Conservation (phyloP, 2,329 filamentous ascomycete genomes). For the Pseudogymnoascus sp. region DNA sequence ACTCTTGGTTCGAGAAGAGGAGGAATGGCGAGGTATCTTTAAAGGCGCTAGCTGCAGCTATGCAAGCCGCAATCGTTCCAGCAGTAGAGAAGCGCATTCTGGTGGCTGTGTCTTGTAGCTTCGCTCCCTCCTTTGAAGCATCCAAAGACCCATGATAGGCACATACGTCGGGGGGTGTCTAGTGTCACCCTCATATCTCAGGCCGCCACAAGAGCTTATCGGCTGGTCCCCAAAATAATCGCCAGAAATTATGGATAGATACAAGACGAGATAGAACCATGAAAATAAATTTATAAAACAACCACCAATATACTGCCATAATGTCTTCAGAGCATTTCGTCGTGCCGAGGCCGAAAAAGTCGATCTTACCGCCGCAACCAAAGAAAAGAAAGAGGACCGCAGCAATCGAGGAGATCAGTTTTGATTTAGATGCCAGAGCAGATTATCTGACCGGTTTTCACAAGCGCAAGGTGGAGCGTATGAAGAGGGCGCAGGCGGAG, state of each 20-base stretch:
- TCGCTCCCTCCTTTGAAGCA: neutral
- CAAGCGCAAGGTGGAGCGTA: conserved; percentile 83
- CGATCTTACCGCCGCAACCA: conserved; percentile 46
- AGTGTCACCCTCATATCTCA: neutral
- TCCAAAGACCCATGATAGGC: conserved; percentile 3
- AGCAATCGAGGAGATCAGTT: conserved; percentile 70
- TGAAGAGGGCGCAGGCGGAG: conserved; percentile 76
- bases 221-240: conserved; percentile 5
- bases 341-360: conserved; percentile 51
- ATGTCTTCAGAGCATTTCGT: conserved; percentile 39
- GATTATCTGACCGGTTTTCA: conserved; percentile 95
- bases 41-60: conserved; percentile 61
- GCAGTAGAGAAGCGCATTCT: conserved; percentile 49
- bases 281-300: conserved; percentile 5
- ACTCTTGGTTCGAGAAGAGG: conserved; percentile 78
- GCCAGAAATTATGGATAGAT: conserved; percentile 6
- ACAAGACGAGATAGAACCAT: conserved; percentile 5
- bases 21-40: conserved; percentile 84
- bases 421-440: conserved; percentile 69
- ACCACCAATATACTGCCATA: neutral
- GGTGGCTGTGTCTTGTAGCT: conserved; percentile 11
- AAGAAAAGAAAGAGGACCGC: conserved; percentile 58
- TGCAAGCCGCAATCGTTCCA: conserved; percentile 44
- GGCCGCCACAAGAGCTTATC: neutral
- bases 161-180: conserved; percentile 3